Evolutionary conservation across 352 stramenopile species (phyloP), one percentile per base, ranked within the genome.

Genomic region (Phytophthora litchii): DNA sequence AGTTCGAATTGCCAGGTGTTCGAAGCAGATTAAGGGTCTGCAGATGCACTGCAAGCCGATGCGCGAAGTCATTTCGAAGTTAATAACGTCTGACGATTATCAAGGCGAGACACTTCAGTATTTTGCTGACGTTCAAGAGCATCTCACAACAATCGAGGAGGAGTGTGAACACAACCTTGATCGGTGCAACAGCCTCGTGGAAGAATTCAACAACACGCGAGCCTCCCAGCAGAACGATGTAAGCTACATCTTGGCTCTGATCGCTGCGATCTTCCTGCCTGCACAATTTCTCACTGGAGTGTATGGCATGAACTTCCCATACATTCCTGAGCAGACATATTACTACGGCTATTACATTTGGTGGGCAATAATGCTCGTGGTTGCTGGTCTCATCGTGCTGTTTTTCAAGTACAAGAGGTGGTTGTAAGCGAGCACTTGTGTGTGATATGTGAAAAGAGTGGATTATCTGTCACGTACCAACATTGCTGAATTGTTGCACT

Each of bases 301-400:
- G 13, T 94, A 94, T 60, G 86, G 86, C 52, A 95, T 95, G 86
- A 95, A 95, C 67, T 93, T 94, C 70, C 67, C 76, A 25, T 70
- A 86, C 50, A 94, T 94, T 65, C 85, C 86, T 1, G 86, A 94
- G 58, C 72, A 88, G 13, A 47, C 70, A 13, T 74, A 82, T 54
- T 23, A 83, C 37, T 77, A 89, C 49, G 86, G 81, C 31, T 95
- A 95, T 52, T 79, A 73, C 55, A 43, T 89, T 17, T 95, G 85
- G 78, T 95, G 86, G 86, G 54, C 55, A 9, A 53, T 76, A 9
- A 76, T 89, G 48, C 10, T 88, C n/a, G 16, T 47, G 3, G 65
- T 91, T 17, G 71, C 67, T 6, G 42, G 60, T 4, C 14, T 60
- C 9, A 80, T 75, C 8, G 20, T 88, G 21, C 17, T 56, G 4